phyloP scores from a whole-genome alignment of 306 rosid species.

The Lathyrus aphaca region DNA sequence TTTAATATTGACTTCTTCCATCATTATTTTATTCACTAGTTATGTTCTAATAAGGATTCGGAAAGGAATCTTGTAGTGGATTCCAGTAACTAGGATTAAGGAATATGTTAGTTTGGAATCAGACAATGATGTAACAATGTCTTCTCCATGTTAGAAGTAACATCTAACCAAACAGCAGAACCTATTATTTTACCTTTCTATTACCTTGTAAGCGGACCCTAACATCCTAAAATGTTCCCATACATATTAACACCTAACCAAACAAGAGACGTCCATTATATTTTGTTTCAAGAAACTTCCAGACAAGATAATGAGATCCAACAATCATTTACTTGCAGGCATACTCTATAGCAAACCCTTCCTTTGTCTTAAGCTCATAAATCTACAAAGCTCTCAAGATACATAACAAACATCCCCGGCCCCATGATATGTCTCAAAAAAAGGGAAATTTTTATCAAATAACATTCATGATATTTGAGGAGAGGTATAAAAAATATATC shows the following conservation, averaged over 20 bases:
- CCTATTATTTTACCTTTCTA: conserved; percentile 1
- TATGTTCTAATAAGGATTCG: neutral
- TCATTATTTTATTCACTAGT: neutral
- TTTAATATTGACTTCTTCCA: neutral
- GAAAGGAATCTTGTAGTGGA: conserved; percentile 14
- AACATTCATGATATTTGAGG: neutral
- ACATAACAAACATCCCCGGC: neutral
- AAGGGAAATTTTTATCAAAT: neutral
- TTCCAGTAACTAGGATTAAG: conserved; percentile 6
- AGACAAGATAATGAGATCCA: conserved; percentile 15
- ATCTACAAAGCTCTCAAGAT: neutral
- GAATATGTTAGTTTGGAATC: conserved; percentile 12
- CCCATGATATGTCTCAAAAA: neutral
- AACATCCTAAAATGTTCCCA: conserved; percentile 3
- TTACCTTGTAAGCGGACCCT: conserved; percentile 1
- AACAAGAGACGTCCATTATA: conserved; percentile 1
- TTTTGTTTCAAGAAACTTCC: conserved; percentile 5
- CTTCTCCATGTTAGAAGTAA: conserved; percentile 7
- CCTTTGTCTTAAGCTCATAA: neutral
- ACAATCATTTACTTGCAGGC: neutral
- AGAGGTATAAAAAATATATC: conserved; percentile 3
- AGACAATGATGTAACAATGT: conserved; percentile 1
- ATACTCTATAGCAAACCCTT: conserved; percentile 7
- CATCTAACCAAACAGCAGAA: conserved; percentile 9
- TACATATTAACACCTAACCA: conserved; percentile 13